Percentiles rank a stretch among this genome's conserved stretches.
These are phyloP conservation scores for Heterobasidion parviporum DNA, from an alignment of 1,284 basidiomycete species.

Conservation along the genomic window DNA sequence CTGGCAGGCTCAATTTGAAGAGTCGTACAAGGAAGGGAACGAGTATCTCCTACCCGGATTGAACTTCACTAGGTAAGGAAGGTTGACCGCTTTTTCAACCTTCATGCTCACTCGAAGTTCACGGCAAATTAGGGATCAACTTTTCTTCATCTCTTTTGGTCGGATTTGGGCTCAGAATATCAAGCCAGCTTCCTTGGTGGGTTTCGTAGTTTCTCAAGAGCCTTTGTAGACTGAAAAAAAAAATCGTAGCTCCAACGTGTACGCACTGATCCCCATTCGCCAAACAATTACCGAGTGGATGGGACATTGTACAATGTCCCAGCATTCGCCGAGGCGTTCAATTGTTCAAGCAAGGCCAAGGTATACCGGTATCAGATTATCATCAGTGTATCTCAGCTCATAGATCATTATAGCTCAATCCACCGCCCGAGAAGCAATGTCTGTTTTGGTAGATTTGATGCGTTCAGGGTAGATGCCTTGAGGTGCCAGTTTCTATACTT, in stretches of 20 bases:
- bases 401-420: slow-evolving; percentile 13
- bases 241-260: slow-evolving; percentile 60
- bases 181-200: slow-evolving; percentile 65
- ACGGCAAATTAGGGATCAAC: slow-evolving; percentile 56
- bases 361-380: slow-evolving; percentile 25
- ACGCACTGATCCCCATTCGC: slow-evolving; percentile 85
- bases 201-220: slow-evolving; percentile 15
- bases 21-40: slow-evolving; percentile 43
- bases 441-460: slow-evolving; percentile 9
- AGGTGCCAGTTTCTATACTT: not conserved
- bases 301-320: slow-evolving; percentile 78
- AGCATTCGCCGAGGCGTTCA: slow-evolving; percentile 73
- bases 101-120: not conserved
- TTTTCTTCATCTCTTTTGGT: slow-evolving; percentile 86
- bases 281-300: slow-evolving; percentile 69
- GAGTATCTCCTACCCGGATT: slow-evolving; percentile 81
- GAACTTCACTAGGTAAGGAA: slow-evolving; percentile 56
- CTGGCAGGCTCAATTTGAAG: slow-evolving; percentile 67
- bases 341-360: slow-evolving; percentile 63
- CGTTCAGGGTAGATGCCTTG: not conserved
- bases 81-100: not conserved
- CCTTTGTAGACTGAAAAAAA: slow-evolving; percentile 17
- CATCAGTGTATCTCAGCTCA: not conserved
- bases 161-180: slow-evolving; percentile 71
- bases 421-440: slow-evolving; percentile 14